Conservation (phyloP, 2,329 filamentous ascomycete genomes). For the Xylariaceae sp. region DNA sequence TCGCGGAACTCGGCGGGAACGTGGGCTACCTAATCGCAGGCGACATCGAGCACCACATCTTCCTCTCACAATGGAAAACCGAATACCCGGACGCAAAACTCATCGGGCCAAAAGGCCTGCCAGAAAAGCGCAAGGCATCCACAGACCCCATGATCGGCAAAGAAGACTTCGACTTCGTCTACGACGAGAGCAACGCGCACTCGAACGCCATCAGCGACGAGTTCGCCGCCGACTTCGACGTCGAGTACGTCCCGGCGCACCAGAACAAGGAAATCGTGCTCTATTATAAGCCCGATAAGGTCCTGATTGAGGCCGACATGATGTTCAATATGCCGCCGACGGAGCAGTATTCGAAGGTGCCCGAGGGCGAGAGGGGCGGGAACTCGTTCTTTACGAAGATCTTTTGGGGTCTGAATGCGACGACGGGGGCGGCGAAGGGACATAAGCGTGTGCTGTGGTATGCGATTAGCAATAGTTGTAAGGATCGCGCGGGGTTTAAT, state of each 20-base stretch:
- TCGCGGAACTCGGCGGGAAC: slow-evolving; percentile 59
- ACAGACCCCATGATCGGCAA: slow-evolving; percentile 50
- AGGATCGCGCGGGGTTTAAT: slow-evolving; percentile 63
- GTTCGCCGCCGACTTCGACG: slow-evolving; percentile 82
- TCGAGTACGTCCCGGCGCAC: slow-evolving; percentile 76
- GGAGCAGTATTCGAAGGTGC: slow-evolving; percentile 71
- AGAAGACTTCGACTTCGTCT: slow-evolving; percentile 62
- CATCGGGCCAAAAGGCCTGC: slow-evolving; percentile 75
- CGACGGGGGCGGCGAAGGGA: slow-evolving; percentile 61
- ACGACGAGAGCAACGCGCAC: slow-evolving; percentile 50
- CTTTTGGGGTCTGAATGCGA: slow-evolving; percentile 53
- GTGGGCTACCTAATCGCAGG: slow-evolving; percentile 82
- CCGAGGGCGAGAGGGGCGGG: slow-evolving; percentile 39
- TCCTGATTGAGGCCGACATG: slow-evolving; percentile 83
- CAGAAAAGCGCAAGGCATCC: slow-evolving; percentile 68
- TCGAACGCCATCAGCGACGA: slow-evolving; percentile 59
- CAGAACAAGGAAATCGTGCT: slow-evolving; percentile 85
- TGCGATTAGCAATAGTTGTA: slow-evolving; percentile 44
- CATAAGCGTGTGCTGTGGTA: slow-evolving; percentile 85
- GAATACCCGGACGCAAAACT: slow-evolving; percentile 75
- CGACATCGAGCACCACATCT: slow-evolving; percentile 94
- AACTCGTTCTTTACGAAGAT: slow-evolving; percentile 39
- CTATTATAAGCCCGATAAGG: slow-evolving; percentile 69
- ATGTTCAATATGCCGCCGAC: slow-evolving; percentile 84
- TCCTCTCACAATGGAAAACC: slow-evolving; percentile 76